Evolutionary conservation across 139 green algal species (phyloP), one percentile per base, ranked within the genome.

Genomic region (Astrephomene gubernaculifera): DNA sequence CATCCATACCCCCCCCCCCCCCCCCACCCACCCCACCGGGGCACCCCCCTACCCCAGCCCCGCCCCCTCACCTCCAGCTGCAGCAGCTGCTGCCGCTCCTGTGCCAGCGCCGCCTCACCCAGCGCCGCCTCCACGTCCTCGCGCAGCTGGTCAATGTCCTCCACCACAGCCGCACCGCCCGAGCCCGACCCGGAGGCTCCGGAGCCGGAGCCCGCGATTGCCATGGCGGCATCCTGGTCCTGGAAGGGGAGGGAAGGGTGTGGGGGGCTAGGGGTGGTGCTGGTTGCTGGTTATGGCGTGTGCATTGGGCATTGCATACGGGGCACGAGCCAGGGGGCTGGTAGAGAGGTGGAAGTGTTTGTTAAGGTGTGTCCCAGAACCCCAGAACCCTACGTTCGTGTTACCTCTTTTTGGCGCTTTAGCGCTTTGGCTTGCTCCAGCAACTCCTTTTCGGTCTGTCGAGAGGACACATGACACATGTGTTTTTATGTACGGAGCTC

Each of bases 91-190:
- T 95, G 92, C 49, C 90, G 87, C 88, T 96, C 93, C 75, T 94
- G 87, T 12, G 87, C 87, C 22, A 95, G 76, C 10, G 87, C 91
- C n/a, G 91, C 90, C 76, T 97, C 93, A 21, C 88, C 84, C 49
- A 92, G 83, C 25, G 94, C 93, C 43, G 90, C 75, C 75, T 97
- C 93, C 36, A 91, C 90, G 75, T 97, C 94, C 52, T 96, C 93
- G 4, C 88, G 83, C 79, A 97, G 86, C 67, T 79, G 44, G 22
- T 92, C 83, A 19, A 94, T 87, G 29, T 87, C 79, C 22, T 74
- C 69, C 36, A 44, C 67, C n/a, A 39, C 79, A 8, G 53, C 72
- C 27, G 54, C 63, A n/a, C n/a, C n/a, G n/a, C n/a, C n/a, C n/a
- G n/a, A n/a, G n/a, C n/a, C 38, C 22, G 49, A 33, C 38, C 61